A percentile compares a stretch with the other conserved stretches of the same genome.
These are phyloP conservation scores for Aquilaria agallochum DNA, from an alignment of 441 rosid species.

Conservation along the genomic window DNA sequence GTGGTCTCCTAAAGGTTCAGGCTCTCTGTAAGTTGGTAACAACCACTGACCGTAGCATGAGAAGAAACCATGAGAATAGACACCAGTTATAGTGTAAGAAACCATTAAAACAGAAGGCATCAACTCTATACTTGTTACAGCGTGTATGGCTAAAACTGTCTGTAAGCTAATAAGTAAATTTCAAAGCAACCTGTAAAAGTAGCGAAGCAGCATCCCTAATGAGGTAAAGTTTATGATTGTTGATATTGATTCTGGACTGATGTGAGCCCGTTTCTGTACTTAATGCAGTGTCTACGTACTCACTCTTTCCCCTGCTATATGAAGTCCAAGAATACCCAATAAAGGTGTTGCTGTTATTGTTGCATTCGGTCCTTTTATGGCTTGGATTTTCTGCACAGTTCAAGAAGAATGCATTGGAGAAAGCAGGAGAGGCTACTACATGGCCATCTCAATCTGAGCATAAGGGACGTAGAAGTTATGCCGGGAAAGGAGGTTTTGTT, in stretches of 20 bases:
- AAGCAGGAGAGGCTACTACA: slow-evolving; percentile 17
- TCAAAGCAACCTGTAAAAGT: no score
- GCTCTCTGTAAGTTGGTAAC: no score
- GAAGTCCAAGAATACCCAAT: slow-evolving; percentile 79
- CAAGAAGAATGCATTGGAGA: slow-evolving; percentile 8
- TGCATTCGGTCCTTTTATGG: slow-evolving; percentile 57
- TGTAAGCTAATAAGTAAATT: no score
- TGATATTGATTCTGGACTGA: background rate
- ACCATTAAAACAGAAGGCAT: no score
- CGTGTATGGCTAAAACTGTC: no score
- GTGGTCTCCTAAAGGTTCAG: no score
- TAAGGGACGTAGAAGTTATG: slow-evolving; percentile 7
- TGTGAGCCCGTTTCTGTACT: slow-evolving; percentile 7
- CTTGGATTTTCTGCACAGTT: slow-evolving; percentile 41
- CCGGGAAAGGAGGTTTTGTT: slow-evolving; percentile 27
- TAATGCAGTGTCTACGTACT: slow-evolving; percentile 77
- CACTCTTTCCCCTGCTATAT: slow-evolving; percentile 76
- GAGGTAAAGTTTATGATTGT: no score
- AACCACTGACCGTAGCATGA: no score
- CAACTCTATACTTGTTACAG: no score
- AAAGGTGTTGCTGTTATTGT: slow-evolving; percentile 60
- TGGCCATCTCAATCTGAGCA: slow-evolving; percentile 13
- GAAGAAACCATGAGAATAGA: no score
- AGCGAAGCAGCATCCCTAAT: no score
- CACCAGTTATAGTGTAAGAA: no score